Evolutionary conservation across 257 asterid genomes (phyloP).

Genomic region (Craterostigma plantagineum): DNA sequence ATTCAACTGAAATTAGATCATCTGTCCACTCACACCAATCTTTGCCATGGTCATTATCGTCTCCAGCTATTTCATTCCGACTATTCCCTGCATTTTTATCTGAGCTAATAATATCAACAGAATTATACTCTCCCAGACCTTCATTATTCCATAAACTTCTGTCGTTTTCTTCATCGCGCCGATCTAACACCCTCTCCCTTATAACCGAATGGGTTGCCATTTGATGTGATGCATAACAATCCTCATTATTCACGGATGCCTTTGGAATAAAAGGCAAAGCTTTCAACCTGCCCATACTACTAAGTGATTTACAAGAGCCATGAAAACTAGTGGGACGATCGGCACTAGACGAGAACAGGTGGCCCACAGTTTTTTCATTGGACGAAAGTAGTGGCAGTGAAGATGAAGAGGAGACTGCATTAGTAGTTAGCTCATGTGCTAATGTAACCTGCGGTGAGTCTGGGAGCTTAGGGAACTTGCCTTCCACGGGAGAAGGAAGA

Average conservation of each 20-base stretch:
- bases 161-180: conserved; percentile 13
- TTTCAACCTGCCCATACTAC: conserved; percentile 8
- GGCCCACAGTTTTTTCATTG: conserved; percentile 14
- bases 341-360: conserved; percentile 19
- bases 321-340: conserved; percentile 16
- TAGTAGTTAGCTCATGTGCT: conserved; percentile 15
- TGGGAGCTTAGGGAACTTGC: conserved; percentile 22
- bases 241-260: conserved; percentile 14
- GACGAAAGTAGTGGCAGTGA: too few relatives aligned
- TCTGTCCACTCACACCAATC: conserved; percentile 57
- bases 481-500: conserved; percentile 28
- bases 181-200: conserved; percentile 17
- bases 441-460: conserved; percentile 24
- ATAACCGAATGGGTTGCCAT: conserved; percentile 16
- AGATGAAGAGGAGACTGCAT: conserved; percentile 10
- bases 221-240: conserved; percentile 13
- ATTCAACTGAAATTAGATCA: conserved; percentile 33
- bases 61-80: conserved; percentile 24
- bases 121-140: conserved; percentile 17
- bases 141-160: conserved; percentile 20
- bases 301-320: conserved; percentile 15
- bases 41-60: conserved; percentile 18
- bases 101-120: conserved; percentile 21
- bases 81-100: conserved; percentile 16
- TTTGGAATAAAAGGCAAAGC: conserved; percentile 17